Evolutionary conservation across 2,329 filamentous ascomycete species (phyloP), one percentile per base, ranked within the genome.

Genomic region (Alternaria ethzedia): DNA sequence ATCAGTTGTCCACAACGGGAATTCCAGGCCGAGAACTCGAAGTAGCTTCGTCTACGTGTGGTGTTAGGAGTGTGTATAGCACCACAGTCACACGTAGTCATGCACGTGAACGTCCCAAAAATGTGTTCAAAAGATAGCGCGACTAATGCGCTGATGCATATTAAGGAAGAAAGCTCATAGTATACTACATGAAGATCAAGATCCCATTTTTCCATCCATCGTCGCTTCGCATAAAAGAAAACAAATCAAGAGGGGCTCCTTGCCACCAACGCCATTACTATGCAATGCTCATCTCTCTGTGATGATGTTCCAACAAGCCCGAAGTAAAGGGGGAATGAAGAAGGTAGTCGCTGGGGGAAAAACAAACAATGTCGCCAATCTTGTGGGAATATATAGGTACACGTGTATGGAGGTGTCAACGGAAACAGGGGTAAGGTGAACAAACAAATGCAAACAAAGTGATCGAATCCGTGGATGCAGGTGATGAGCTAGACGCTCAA

Each of bases 231-330:
- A 52, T 59, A 28, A 13, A 52, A 13, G 2, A 21, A 41, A 26
- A 41, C 26, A 44, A 47, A 41, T 17, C n/a, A 51, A 41, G 46
- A 21, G 47, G 49, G 49, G 30, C 17, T 52, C 49, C 49, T 36
- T 52, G 49, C 49, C 49, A 52, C 49, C 49, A 68, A 68, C 67
- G 51, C 67, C 67, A 52, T 55, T 52, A 47, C 59, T 59, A 69
- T 69, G 67, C 67, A 68, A 68, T 68, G 67, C 63, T 65, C 32
- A 51, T 45, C 49, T 47, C 28, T 58, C 47, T 36, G 36, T n/a
- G 23, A 46, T 25, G 32, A 45, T 58, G 52, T 52, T 52, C 45
- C 23, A 58, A 47, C 45, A 52, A 32, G 25, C 17, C 52, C 43
- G 36, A 55, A 28, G 21, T 25, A 41, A 26, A 55, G 21, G 52